Conservation (phyloP, 2,329 filamentous ascomycete species). For the Amauroascus niger region DNA sequence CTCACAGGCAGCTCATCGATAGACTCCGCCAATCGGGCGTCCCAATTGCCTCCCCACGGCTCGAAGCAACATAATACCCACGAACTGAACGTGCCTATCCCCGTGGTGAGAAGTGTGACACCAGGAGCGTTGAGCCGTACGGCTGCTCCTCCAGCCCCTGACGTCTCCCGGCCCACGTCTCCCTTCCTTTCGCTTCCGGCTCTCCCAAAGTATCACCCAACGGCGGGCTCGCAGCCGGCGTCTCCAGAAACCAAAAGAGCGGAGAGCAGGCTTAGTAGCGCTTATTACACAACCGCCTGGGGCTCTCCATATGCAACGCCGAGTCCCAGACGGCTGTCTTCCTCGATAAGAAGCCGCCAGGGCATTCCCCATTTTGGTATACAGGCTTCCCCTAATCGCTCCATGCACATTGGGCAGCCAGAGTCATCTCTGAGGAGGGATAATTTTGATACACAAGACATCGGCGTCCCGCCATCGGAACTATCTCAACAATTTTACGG, state of each 20-base stretch:
- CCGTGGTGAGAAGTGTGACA: slow-evolving; percentile 26
- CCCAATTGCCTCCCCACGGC: slow-evolving; percentile 25
- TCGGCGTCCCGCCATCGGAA: not conserved
- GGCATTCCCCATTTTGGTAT: slow-evolving; percentile 33
- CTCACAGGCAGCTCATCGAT: slow-evolving; percentile 32
- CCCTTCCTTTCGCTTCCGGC: slow-evolving; percentile 12
- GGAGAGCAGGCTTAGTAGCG: slow-evolving; percentile 34
- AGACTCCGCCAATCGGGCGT: slow-evolving; percentile 32
- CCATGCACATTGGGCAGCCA: slow-evolving; percentile 21
- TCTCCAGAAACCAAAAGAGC: slow-evolving; percentile 36
- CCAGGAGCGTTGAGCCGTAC: slow-evolving; percentile 32
- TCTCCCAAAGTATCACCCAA: slow-evolving; percentile 26
- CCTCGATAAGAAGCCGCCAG: slow-evolving; percentile 36
- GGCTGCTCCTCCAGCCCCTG: slow-evolving; percentile 31
- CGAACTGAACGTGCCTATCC: slow-evolving; percentile 25
- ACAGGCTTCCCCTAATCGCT: slow-evolving; percentile 28
- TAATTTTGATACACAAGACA: slow-evolving; percentile 1
- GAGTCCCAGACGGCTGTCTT: slow-evolving; percentile 38
- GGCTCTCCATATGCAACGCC: slow-evolving; percentile 75
- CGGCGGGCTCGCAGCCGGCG: slow-evolving; percentile 31
- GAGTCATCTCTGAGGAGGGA: slow-evolving; percentile 18
- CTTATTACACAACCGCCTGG: slow-evolving; percentile 71
- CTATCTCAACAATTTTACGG: slow-evolving; percentile 21
- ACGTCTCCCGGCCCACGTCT: slow-evolving; percentile 20
- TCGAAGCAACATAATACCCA: slow-evolving; percentile 23